A percentile compares a stretch with the other conserved stretches of the same genome.
phyloP scores from a whole-genome alignment of 495 filamentous ascomycete genomes.

The Astrothelium subdiscretum region DNA sequence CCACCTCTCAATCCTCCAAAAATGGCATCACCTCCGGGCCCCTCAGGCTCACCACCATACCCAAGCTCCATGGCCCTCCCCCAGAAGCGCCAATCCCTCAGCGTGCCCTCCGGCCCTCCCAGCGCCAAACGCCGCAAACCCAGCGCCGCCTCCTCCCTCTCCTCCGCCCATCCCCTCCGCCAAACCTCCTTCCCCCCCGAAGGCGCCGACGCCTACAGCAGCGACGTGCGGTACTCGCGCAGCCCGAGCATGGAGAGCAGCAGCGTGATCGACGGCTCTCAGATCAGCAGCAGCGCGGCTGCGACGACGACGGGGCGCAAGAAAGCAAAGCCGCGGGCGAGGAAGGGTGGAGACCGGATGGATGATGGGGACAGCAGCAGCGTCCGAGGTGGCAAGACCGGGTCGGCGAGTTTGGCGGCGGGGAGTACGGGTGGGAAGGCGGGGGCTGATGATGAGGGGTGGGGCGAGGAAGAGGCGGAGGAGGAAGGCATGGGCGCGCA shows the following conservation, averaged over 20 bases:
- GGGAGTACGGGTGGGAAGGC: slow-evolving; percentile 26
- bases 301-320: slow-evolving; percentile 49
- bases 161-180: slow-evolving; percentile 62
- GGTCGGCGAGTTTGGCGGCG: slow-evolving; percentile 35
- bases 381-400: slow-evolving; percentile 20
- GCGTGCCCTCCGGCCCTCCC: slow-evolving; percentile 21
- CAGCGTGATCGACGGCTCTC: not conserved
- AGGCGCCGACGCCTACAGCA: slow-evolving; percentile 29
- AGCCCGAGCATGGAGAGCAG: not conserved
- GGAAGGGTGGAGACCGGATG: slow-evolving; percentile 29
- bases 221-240: slow-evolving; percentile 22
- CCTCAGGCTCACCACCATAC: slow-evolving; percentile 42
- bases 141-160: slow-evolving; percentile 38
- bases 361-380: slow-evolving; percentile 41
- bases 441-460: slow-evolving; percentile 28
- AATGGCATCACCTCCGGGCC: slow-evolving; percentile 53
- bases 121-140: slow-evolving; percentile 52
- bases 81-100: slow-evolving; percentile 48
- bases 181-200: slow-evolving; percentile 78
- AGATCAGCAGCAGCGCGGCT: slow-evolving; percentile 19
- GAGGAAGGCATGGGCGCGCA: slow-evolving; percentile 46
- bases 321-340: slow-evolving; percentile 31
- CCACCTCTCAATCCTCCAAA: slow-evolving; percentile 6
- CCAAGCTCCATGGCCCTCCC: slow-evolving; percentile 39
- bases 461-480: slow-evolving; percentile 34